A percentile compares a stretch with the other conserved stretches of the same genome.
Evolutionary conservation across 129 eudicot genomes (phyloP).

Genomic region (Pittosporum tobira): DNA sequence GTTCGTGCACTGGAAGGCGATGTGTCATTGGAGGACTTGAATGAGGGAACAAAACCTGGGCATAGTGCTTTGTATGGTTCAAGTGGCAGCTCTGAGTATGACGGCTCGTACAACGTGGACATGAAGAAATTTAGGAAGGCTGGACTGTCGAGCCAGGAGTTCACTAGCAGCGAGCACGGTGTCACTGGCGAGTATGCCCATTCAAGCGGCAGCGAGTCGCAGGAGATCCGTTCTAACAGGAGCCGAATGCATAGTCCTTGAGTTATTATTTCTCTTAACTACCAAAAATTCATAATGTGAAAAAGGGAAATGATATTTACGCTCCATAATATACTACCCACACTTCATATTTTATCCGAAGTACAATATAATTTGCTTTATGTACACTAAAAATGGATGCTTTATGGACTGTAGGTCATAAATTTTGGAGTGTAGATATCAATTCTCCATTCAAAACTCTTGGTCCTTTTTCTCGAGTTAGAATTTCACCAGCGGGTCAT

Average conservation of each 20-base stretch:
- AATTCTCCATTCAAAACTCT: not conserved
- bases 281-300: no score
- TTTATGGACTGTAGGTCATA: no score
- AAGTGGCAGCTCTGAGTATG: conserved; percentile 38
- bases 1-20: conserved; percentile 78
- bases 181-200: conserved; percentile 25
- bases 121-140: conserved; percentile 24
- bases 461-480: not conserved
- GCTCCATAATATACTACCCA: no score
- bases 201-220: conserved; percentile 25
- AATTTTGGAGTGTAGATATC: no score
- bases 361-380: no score
- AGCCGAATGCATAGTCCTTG: conserved; percentile 13
- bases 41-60: conserved; percentile 26
- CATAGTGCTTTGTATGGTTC: conserved; percentile 12
- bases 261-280: not conserved
- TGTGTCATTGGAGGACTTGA: conserved; percentile 54
- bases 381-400: no score
- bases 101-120: conserved; percentile 24
- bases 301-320: no score
- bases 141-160: conserved; percentile 38
- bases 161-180: conserved; percentile 37
- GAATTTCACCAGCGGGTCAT: not conserved
- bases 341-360: no score
- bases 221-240: conserved; percentile 14